phyloP scores from a whole-genome alignment of 352 stramenopile species.

The Globisporangium yorkense region DNA sequence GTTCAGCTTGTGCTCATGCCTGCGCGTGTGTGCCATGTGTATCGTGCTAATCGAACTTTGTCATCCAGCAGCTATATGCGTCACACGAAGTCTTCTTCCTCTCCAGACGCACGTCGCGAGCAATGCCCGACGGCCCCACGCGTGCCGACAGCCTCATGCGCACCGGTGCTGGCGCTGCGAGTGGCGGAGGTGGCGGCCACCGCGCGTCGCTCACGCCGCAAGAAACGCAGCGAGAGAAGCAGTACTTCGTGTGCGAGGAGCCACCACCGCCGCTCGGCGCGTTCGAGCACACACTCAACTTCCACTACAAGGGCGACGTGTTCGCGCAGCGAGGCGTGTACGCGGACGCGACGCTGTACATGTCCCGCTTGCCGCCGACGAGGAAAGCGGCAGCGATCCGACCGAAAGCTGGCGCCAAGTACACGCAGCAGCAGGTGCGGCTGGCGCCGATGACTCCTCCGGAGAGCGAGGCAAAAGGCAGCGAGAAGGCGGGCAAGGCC shows the following conservation, averaged over 20 bases:
- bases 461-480: constrained; percentile 11
- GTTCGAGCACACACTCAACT: constrained; percentile 38
- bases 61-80: too few species aligned
- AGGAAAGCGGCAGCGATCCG: constrained; percentile 28
- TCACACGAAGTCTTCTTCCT: too few species aligned
- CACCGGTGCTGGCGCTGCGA: background rate
- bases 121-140: too few species aligned
- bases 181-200: background rate
- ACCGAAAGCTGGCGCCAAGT: constrained; percentile 24
- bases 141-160: background rate
- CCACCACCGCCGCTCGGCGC: constrained; percentile 14
- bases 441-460: constrained; percentile 34
- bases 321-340: constrained; percentile 75
- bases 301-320: constrained; percentile 65
- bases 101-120: too few species aligned
- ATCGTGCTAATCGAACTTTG: too few species aligned
- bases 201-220: constrained; percentile 3
- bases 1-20: too few species aligned
- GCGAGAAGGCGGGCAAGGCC: constrained; percentile 20
- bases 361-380: constrained; percentile 56
- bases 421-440: constrained; percentile 38
- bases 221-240: constrained; percentile 5
- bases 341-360: constrained; percentile 59
- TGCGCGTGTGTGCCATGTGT: too few species aligned
- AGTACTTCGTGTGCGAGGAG: constrained; percentile 20